Evolutionary conservation across 495 filamentous ascomycete species (phyloP).

Genomic region (Xeromyces bisporus): DNA sequence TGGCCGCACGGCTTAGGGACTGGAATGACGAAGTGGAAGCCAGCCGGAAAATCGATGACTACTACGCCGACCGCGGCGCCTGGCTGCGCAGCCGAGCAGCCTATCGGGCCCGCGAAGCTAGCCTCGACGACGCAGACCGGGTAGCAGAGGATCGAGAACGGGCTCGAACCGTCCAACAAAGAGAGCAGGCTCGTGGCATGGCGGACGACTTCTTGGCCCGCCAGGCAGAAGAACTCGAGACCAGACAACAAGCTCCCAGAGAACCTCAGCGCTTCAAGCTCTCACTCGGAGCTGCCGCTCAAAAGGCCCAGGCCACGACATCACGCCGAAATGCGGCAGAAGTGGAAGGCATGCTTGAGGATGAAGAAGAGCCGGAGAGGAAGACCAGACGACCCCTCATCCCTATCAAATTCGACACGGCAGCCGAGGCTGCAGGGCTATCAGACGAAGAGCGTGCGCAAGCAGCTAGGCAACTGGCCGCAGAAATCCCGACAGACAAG

Average conservation of each 20-base stretch:
- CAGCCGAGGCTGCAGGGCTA: conserved; percentile 49
- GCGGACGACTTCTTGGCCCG: conserved; percentile 86
- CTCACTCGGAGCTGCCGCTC: conserved; percentile 75
- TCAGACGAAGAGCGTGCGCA: conserved; percentile 71
- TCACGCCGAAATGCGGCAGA: conserved; percentile 72
- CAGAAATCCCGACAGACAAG: conserved; percentile 77
- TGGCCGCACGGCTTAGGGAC: conserved; percentile 55
- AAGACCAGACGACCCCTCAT: conserved; percentile 65
- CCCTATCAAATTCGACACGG: conserved; percentile 80
- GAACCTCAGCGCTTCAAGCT: conserved; percentile 87
- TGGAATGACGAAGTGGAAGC: conserved; percentile 83
- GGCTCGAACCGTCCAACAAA: conserved; percentile 47
- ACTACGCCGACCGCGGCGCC: conserved; percentile 66
- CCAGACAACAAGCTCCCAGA: conserved; percentile 34
- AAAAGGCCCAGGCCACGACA: conserved; percentile 59
- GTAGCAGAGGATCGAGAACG: conserved; percentile 58
- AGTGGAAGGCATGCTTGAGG: conserved; percentile 84
- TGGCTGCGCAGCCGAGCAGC: conserved; percentile 71
- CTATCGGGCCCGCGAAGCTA: conserved; percentile 54
- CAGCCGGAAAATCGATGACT: conserved; percentile 53
- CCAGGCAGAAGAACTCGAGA: conserved; percentile 70
- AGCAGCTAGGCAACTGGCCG: conserved; percentile 60
- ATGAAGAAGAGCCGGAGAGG: conserved; percentile 68
- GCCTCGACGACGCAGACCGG: conserved; percentile 67
- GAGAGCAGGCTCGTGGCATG: conserved; percentile 66